Base-by-base conservation (phyloP, 805 yeast species). In the Phaffomyces antillensis region DNA sequence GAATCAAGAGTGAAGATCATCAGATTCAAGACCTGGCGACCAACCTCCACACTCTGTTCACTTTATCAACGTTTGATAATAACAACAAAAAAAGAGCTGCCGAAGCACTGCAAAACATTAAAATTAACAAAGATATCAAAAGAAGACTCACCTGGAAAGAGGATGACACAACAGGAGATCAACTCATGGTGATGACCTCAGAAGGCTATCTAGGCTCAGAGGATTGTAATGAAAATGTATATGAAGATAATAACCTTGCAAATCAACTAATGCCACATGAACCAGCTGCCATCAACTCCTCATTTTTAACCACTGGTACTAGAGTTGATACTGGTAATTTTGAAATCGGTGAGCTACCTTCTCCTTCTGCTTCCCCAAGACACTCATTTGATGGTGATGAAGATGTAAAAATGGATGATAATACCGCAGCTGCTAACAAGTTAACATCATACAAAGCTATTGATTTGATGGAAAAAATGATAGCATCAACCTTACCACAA, bases 361-460 rank as follows among this genome's bases (percentile, higher is more conserved):
- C 85, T 10, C 87, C 86, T 0, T 77, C 81, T 52, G 83, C 83
- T 1, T 76, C 81, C 2, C 83, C 82, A 1, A 67, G 66, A 4
- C 79, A 70, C 42, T 54, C 62, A 2, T 42, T 30, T 5, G 40
- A 52, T 10, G 60, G 51, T 10, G 60, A 55, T 23, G 61, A 60
- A 3, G 49, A 45, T n/a, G 47, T 32, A 13, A 41, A 40, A 17
- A 45, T 45, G 46, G 39, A 43, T 18, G 42, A 45, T 13, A 41
- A 45, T 30, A 36, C 11, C 42, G 37, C 23, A 20, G 15, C 33
- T 40, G 33, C 25, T 37, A 12, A 12, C 30, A 11, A 11, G 12
- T n/a, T 45, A 5, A 25, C 39, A 7, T 40, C 56, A 0, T 20
- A 38, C 1, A 41, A 41, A 1, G 42, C 52, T 4, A 36, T 58